These are phyloP conservation scores for Aspergillus proliferans DNA, from an alignment of 2,329 filamentous ascomycete species.

Conservation along the genomic window DNA sequence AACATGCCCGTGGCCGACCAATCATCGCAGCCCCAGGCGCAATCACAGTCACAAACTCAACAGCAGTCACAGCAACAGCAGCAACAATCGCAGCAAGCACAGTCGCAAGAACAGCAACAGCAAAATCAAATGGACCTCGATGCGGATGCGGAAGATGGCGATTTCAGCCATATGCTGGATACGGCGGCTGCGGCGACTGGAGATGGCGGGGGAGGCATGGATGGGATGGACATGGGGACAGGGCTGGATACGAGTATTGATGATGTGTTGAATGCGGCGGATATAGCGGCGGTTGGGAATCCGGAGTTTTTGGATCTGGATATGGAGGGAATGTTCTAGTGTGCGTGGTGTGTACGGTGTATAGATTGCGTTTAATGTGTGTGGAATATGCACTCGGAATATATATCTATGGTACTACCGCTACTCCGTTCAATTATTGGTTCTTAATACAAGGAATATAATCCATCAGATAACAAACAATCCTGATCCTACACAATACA, in stretches of 20 bases:
- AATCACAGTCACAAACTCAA: too few relatives aligned
- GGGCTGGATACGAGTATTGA: constrained; percentile 36
- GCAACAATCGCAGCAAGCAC: too few relatives aligned
- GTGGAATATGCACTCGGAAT: neutral
- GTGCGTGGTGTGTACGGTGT: neutral
- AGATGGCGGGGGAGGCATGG: constrained; percentile 23
- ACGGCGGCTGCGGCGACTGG: constrained; percentile 32
- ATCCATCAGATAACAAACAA: too few relatives aligned
- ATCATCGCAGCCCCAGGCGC: neutral
- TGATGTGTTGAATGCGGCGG: constrained; percentile 38
- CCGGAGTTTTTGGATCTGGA: constrained; percentile 41
- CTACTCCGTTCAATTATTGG: too few relatives aligned
- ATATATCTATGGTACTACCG: neutral
- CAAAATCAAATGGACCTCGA: constrained; percentile 30
- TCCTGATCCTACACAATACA: too few relatives aligned
- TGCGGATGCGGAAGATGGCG: constrained; percentile 10
- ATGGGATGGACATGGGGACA: constrained; percentile 20
- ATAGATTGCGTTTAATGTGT: neutral
- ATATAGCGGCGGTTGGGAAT: constrained; percentile 36
- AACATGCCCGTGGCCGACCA: constrained; percentile 26
- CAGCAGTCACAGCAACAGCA: too few relatives aligned
- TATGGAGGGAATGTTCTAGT: constrained; percentile 40
- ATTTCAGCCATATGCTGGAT: constrained; percentile 36
- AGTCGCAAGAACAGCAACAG: constrained; percentile 8
- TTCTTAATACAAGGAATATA: too few relatives aligned